These are phyloP conservation scores for Aspergillus japonicus DNA, from an alignment of 2,329 filamentous ascomycete genomes.

Conservation along the genomic window DNA sequence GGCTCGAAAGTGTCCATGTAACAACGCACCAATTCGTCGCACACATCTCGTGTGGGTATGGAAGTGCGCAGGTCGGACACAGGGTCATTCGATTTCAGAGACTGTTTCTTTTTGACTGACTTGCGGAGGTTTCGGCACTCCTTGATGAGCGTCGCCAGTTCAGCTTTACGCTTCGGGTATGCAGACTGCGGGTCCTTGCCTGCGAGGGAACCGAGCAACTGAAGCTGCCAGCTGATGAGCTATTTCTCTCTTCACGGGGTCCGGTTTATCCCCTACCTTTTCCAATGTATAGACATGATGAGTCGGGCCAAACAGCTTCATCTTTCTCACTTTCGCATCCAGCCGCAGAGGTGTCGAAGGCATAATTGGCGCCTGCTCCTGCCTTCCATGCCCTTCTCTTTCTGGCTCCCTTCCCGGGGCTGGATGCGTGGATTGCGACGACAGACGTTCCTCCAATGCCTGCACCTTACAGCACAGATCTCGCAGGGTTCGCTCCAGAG, in stretches of 20 bases:
- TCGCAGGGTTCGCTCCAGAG: conserved; percentile 4
- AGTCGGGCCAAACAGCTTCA: conserved; percentile 16
- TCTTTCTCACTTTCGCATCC: conserved; percentile 11
- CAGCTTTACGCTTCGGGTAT: conserved; percentile 13
- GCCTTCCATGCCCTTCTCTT: background rate
- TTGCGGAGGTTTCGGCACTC: conserved; percentile 21
- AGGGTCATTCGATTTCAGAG: conserved; percentile 19
- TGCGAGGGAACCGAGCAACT: conserved; percentile 5
- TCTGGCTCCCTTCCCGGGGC: background rate
- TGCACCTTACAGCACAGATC: conserved; percentile 8
- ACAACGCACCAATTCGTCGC: conserved; percentile 24
- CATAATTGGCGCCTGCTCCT: background rate
- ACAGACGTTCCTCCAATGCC: conserved; percentile 11
- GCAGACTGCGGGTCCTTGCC: conserved; percentile 10
- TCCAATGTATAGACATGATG: conserved; percentile 17
- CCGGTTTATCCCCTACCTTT: conserved; percentile 5
- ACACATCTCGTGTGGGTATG: conserved; percentile 19
- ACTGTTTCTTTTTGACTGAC: conserved; percentile 21
- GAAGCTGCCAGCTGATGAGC: conserved; percentile 12
- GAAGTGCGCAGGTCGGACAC: conserved; percentile 21
- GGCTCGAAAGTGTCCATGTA: conserved; percentile 32
- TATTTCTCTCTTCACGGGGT: no score
- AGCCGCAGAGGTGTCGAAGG: conserved; percentile 7
- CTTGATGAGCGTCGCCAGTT: conserved; percentile 13
- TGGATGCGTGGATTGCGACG: background rate